A percentile compares a stretch with the other conserved stretches of the same genome.
These are phyloP conservation scores for Reticulascus tulasneorum DNA, from an alignment of 2,329 filamentous ascomycete species.

Conservation along the genomic window DNA sequence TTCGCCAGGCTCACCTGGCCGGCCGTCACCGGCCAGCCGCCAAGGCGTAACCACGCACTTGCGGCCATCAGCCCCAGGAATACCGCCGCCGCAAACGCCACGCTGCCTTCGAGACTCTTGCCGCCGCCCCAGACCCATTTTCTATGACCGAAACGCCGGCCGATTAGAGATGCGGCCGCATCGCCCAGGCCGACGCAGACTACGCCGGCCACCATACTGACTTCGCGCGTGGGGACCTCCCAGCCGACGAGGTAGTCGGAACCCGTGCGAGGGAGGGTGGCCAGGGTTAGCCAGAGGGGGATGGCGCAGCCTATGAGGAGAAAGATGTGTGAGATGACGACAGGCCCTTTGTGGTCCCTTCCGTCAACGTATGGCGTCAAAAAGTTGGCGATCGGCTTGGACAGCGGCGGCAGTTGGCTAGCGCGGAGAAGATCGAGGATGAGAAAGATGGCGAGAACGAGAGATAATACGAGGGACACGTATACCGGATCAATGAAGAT, in stretches of 20 bases:
- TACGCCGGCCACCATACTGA: slow-evolving; percentile 88
- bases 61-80: slow-evolving; percentile 67
- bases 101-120: slow-evolving; percentile 85
- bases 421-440: slow-evolving; percentile 86
- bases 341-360: slow-evolving; percentile 84
- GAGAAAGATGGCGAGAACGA: slow-evolving; percentile 80
- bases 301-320: slow-evolving; percentile 92
- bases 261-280: slow-evolving; percentile 58
- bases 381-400: slow-evolving; percentile 79
- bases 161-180: slow-evolving; percentile 85
- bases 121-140: slow-evolving; percentile 98
- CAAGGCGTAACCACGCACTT: slow-evolving; percentile 70
- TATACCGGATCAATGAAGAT: slow-evolving; percentile 85
- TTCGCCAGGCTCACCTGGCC: slow-evolving; percentile 58
- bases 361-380: slow-evolving; percentile 93
- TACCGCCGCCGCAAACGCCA: slow-evolving; percentile 80
- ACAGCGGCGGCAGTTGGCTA: slow-evolving; percentile 85
- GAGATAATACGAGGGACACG: slow-evolving; percentile 70
- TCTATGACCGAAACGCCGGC: slow-evolving; percentile 74
- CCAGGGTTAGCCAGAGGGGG: slow-evolving; percentile 84
- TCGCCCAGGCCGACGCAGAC: slow-evolving; percentile 95
- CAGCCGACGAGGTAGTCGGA: slow-evolving; percentile 61
- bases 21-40: slow-evolving; percentile 72
- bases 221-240: slow-evolving; percentile 70
- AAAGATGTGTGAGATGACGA: slow-evolving; percentile 95